Evolutionary conservation across 2,329 filamentous ascomycete species (phyloP).

Genomic region (Pseudocercospora macadamiae): DNA sequence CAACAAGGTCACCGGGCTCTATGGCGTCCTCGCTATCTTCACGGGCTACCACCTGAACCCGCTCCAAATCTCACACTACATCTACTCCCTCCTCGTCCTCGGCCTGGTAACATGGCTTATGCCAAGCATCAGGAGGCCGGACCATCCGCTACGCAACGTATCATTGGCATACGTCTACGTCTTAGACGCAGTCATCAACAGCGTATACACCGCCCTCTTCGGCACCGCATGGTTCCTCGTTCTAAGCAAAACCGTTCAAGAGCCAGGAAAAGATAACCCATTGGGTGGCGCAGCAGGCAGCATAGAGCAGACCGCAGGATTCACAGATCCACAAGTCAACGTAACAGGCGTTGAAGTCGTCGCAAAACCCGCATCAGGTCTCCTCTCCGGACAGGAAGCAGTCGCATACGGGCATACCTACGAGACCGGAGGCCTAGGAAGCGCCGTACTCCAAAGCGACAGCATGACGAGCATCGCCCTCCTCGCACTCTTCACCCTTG

Average conservation of each 20-base stretch:
- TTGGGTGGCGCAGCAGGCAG: slow-evolving; percentile 51
- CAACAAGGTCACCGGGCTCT: slow-evolving; percentile 90
- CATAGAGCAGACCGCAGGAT: slow-evolving; percentile 66
- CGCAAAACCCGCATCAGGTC: slow-evolving; percentile 50
- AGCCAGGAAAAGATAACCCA: slow-evolving; percentile 30
- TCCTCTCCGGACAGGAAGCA: slow-evolving; percentile 55
- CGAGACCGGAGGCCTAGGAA: slow-evolving; percentile 54
- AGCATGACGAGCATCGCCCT: slow-evolving; percentile 76
- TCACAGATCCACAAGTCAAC: slow-evolving; percentile 64
- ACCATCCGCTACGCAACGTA: slow-evolving; percentile 69
- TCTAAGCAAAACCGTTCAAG: slow-evolving; percentile 61
- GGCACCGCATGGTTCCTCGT: slow-evolving; percentile 83
- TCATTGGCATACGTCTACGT: slow-evolving; percentile 84
- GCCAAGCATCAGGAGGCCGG: slow-evolving; percentile 69
- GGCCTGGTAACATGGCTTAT: slow-evolving; percentile 69
- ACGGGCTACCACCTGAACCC: slow-evolving; percentile 83
- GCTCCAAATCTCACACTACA: slow-evolving; percentile 86
- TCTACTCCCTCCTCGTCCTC: slow-evolving; percentile 78
- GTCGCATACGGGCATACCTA: slow-evolving; percentile 50
- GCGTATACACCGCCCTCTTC: slow-evolving; percentile 79
- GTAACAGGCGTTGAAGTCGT: slow-evolving; percentile 60
- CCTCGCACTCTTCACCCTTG: slow-evolving; percentile 71
- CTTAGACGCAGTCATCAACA: slow-evolving; percentile 80
- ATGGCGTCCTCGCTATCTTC: slow-evolving; percentile 84
- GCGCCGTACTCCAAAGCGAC: slow-evolving; percentile 67